Evolutionary conservation across 768 basidiomycete genomes (phyloP), one percentile per base, ranked within the genome.

Genomic region (Crepidotus variabilis): DNA sequence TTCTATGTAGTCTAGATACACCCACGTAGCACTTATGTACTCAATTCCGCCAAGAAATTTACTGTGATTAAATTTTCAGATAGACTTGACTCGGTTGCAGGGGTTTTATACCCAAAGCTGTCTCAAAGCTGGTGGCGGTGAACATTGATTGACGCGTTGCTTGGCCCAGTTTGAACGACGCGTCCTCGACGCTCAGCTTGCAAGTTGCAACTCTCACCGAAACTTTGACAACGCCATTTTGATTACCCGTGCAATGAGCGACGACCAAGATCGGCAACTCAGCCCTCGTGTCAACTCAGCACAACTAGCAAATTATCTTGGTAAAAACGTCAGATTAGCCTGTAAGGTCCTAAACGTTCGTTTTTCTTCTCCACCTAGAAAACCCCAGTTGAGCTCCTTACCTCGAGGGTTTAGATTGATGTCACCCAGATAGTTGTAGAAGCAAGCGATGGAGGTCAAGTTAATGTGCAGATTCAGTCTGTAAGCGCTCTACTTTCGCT

Each of bases 391-490:
- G 55, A 43, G 52, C 43, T 36, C 49, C 52, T 6, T 32, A 36
- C 46, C 24, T 53, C 11, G 24, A 23, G 39, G 24, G 50, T 50
- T 35, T 58, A 78, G 76, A 65, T 71, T 47, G 79, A 78, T 33
- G 75, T 75, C 16, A 77, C 77, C 13, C 67, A 68, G 2, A 78
- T 83, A 11, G 77, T 81, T 2, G 85, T 92, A 11, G 77, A 85
- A 57, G 81, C 88, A 0, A 77, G 78, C 46, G 91, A 92, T 63
- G 86, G 84, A 1, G 85, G 82, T 0, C 73, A 90, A 65, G 82
- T 88, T 6, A 71, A 69, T 21, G 69, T 87, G 18, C 63, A 65
- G 13, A 62, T 82, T n/a, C 58, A 61, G 2, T 59, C 67, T 55
- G 85, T 84, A 49, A 63, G 72, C 54, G 24, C 57, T 23, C 2